These are phyloP conservation scores for Hortaea sp. DNA, from an alignment of 2,329 filamentous ascomycete genomes.

Conservation along the genomic window DNA sequence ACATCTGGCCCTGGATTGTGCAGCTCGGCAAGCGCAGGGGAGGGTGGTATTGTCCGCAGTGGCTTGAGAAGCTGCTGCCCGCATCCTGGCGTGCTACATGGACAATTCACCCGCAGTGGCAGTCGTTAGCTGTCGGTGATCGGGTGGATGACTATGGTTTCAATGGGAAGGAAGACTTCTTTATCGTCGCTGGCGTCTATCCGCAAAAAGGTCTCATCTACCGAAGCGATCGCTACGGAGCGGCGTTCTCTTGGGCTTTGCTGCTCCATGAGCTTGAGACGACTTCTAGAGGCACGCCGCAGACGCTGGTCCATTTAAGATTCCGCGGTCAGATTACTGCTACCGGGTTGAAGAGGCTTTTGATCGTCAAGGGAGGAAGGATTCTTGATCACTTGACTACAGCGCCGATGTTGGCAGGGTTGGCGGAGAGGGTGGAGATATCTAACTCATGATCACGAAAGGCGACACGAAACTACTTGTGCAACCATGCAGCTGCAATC, in stretches of 20 bases:
- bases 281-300: neutral
- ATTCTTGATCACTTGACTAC: conserved; percentile 10
- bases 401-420: conserved; percentile 11
- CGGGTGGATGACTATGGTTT: conserved; percentile 13
- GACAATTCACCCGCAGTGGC: conserved; percentile 9
- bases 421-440: conserved; percentile 10
- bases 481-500: too few species aligned
- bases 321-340: conserved; percentile 13
- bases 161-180: conserved; percentile 9
- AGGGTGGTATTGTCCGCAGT: conserved; percentile 12
- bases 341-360: conserved; percentile 7
- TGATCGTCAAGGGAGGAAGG: conserved; percentile 9
- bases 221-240: conserved; percentile 9
- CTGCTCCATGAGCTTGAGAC: conserved; percentile 11
- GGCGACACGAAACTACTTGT: too few species aligned
- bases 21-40: conserved; percentile 14
- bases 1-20: conserved; percentile 12
- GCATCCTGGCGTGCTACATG: conserved; percentile 7
- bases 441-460: neutral
- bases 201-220: conserved; percentile 7
- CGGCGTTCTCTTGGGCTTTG: conserved; percentile 10
- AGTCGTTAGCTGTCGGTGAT: conserved; percentile 9
- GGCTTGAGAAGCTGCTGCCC: conserved; percentile 9
- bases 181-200: conserved; percentile 9
- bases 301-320: conserved; percentile 11